phyloP scores from a whole-genome alignment of 1,139 yeast species.

The Saccharomyces hybrid region DNA sequence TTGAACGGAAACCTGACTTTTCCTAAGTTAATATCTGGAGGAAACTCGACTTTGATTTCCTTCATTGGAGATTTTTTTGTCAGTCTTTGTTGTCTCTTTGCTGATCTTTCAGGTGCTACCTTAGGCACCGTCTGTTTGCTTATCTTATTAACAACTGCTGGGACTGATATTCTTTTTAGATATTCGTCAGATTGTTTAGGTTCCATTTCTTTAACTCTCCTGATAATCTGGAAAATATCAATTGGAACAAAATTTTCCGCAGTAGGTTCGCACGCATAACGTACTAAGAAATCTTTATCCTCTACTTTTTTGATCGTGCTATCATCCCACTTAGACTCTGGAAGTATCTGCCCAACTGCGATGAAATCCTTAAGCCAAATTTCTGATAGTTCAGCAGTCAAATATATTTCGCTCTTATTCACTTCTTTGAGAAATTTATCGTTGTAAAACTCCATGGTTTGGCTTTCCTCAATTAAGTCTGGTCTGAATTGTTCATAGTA shows the following conservation, averaged over 20 bases:
- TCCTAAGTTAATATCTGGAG: not conserved
- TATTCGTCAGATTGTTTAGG: slow-evolving; percentile 24
- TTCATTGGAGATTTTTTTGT: slow-evolving; percentile 4
- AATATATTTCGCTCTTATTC: slow-evolving; percentile 21
- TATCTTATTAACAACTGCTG: slow-evolving; percentile 2
- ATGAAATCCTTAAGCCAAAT: slow-evolving; percentile 24
- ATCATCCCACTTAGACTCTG: slow-evolving; percentile 8
- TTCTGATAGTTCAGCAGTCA: slow-evolving; percentile 29
- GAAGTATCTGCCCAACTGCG: slow-evolving; percentile 17
- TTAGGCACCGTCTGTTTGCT: slow-evolving; percentile 1
- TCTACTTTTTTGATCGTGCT: slow-evolving; percentile 1
- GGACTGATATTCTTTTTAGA: slow-evolving; percentile 19
- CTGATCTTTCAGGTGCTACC: slow-evolving; percentile 1
- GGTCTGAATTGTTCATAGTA: slow-evolving; percentile 14
- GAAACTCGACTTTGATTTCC: slow-evolving; percentile 7
- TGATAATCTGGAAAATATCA: slow-evolving; percentile 18
- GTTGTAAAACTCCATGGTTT: slow-evolving; percentile 10
- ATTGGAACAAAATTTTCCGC: slow-evolving; percentile 21
- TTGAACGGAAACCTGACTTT: not conserved
- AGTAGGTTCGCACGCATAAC: slow-evolving; percentile 24
- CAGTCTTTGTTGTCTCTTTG: slow-evolving; percentile 1
- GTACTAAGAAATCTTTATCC: slow-evolving; percentile 17
- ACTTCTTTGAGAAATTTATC: slow-evolving; percentile 17
- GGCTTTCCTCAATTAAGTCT: slow-evolving; percentile 8
- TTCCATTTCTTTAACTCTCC: slow-evolving; percentile 12